Evolutionary conservation across 148 eudicot genomes (phyloP).

Genomic region (Vaccinium darrowii): DNA sequence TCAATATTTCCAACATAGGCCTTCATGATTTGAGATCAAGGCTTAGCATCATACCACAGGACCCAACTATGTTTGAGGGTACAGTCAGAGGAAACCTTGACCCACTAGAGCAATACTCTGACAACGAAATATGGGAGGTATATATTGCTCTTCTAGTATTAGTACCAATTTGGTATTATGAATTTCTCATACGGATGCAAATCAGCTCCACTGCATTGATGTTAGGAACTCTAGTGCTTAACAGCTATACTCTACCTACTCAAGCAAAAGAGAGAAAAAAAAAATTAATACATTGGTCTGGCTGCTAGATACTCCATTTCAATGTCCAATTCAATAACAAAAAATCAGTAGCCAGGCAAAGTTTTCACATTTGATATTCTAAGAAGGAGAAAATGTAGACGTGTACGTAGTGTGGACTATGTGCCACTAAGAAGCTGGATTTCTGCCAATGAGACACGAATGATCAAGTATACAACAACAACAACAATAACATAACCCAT

Average conservation of each 20-base stretch:
- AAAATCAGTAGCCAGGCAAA: not conserved
- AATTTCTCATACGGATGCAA: not conserved
- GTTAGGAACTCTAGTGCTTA: not conserved
- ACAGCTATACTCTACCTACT: not conserved
- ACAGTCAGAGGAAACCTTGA: constrained; percentile 94
- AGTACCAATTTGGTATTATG: not conserved
- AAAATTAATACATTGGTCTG: not conserved
- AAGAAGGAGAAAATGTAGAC: not conserved
- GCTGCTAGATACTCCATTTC: not conserved
- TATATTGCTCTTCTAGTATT: not conserved
- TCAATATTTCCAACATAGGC: constrained; percentile 78
- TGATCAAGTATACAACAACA: not conserved
- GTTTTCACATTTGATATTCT: not conserved
- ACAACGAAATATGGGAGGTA: constrained; percentile 88
- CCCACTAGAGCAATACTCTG: constrained; percentile 73
- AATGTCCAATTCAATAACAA: not conserved
- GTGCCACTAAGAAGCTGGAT: not conserved
- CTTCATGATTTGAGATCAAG: constrained; percentile 91
- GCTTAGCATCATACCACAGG: constrained; percentile 96
- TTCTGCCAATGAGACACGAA: not conserved
- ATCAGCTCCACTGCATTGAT: not conserved
- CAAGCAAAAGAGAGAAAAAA: not conserved
- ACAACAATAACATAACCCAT: too few relatives aligned
- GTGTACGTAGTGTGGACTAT: not conserved
- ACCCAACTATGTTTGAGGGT: constrained; percentile 96